These are phyloP conservation scores for Colletotrichum eremochloae DNA, from an alignment of 2,329 filamentous ascomycete species.

Conservation along the genomic window DNA sequence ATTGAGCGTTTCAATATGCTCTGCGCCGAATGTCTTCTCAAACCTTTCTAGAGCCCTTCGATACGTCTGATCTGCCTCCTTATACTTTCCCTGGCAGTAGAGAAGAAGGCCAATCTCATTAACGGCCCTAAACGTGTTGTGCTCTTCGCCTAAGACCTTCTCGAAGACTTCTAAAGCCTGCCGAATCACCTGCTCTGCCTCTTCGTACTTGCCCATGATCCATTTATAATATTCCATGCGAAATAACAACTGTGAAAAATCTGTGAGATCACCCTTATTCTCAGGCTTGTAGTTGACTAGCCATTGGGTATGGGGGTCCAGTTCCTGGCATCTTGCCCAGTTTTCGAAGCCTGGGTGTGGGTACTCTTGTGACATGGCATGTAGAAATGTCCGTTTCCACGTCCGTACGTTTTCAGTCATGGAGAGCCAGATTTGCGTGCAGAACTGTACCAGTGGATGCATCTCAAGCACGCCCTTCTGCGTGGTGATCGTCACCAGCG, in stretches of 20 bases:
- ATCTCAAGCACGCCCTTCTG: neutral
- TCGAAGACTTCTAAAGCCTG: neutral
- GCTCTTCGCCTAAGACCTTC: neutral
- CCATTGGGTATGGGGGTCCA: neutral
- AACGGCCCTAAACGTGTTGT: fast-evolving
- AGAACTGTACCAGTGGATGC: neutral
- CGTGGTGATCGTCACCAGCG: neutral
- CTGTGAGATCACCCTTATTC: neutral
- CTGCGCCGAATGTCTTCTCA: slow-evolving; percentile 34
- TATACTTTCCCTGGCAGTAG: slow-evolving; percentile 30
- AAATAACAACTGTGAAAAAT: neutral
- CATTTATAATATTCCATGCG: neutral
- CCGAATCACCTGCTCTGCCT: neutral
- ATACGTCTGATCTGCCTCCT: slow-evolving; percentile 41
- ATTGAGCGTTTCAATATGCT: slow-evolving; percentile 38
- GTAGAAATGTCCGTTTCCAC: neutral
- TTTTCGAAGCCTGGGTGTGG: neutral
- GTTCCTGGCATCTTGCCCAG: neutral
- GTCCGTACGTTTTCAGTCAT: neutral
- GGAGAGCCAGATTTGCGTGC: neutral
- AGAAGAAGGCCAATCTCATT: no score
- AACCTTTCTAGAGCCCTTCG: slow-evolving; percentile 35
- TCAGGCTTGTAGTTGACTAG: neutral
- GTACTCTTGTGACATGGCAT: neutral
- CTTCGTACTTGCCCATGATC: neutral